Evolutionary conservation across 345 rosid genomes (phyloP).

Genomic region (Eucalyptus sideroxylon): DNA sequence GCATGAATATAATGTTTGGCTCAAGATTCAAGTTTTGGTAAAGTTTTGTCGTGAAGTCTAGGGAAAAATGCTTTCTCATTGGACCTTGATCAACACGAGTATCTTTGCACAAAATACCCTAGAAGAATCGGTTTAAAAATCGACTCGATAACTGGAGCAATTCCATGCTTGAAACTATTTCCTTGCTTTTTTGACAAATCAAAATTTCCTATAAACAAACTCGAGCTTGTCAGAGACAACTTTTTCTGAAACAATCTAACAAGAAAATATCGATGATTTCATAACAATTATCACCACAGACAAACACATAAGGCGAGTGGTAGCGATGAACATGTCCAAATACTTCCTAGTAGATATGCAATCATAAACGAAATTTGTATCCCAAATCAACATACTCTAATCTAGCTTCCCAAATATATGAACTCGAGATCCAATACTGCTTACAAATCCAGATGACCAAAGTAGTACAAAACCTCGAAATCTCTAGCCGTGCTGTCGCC

Average conservation of each 20-base stretch:
- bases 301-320: not conserved
- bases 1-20: not conserved
- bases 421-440: not conserved
- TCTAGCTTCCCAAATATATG: not conserved
- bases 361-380: not conserved
- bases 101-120: not conserved
- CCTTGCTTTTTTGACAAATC: not conserved
- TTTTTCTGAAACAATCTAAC: not conserved
- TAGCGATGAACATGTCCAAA: not conserved
- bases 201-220: not conserved
- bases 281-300: not conserved
- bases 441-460: not conserved
- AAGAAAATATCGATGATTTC: not conserved
- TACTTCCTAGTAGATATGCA: not conserved
- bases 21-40: not conserved
- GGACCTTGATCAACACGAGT: not conserved
- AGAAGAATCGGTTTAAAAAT: not conserved
- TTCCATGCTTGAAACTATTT: not conserved
- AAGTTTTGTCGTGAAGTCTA: not conserved
- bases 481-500: not conserved
- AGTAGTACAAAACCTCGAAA: not conserved
- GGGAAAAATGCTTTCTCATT: not conserved
- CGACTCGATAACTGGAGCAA: accelerated
- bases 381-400: not conserved
- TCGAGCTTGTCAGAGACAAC: not conserved